These are phyloP conservation scores for Aureobasidium mangrovei DNA, from an alignment of 2,329 filamentous ascomycete species.

Conservation along the genomic window DNA sequence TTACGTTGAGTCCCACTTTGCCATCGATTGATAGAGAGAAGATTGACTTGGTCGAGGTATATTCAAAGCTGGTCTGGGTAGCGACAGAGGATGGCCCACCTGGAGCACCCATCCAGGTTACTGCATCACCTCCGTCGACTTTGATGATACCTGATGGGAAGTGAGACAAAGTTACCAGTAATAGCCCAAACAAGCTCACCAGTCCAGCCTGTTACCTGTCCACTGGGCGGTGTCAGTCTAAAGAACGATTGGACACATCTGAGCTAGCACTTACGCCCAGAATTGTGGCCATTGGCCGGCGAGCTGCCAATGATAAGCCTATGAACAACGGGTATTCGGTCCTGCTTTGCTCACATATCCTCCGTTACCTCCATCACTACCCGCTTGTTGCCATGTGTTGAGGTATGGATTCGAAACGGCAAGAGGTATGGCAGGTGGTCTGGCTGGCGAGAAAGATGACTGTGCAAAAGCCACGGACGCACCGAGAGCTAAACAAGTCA, in stretches of 20 bases:
- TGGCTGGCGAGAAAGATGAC: conserved; percentile 53
- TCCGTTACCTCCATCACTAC: conserved; percentile 52
- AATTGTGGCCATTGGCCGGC: conserved; percentile 61
- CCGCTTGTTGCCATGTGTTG: conserved; percentile 57
- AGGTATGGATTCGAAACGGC: conserved; percentile 69
- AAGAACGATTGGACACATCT: neutral
- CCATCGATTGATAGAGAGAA: conserved; percentile 58
- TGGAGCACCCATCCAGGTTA: conserved; percentile 60
- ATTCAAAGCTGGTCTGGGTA: conserved; percentile 55
- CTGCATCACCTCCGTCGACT: conserved; percentile 51
- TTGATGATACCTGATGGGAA: conserved; percentile 47
- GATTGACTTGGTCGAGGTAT: conserved; percentile 63
- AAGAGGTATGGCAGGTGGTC: conserved; percentile 58
- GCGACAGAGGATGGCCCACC: conserved; percentile 38
- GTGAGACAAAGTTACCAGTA: neutral
- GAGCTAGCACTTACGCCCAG: conserved; percentile 47
- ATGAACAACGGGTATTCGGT: neutral
- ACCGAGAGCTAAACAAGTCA: conserved; percentile 12
- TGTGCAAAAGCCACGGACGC: conserved; percentile 13
- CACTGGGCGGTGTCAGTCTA: conserved; percentile 10
- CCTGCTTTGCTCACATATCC: conserved; percentile 37
- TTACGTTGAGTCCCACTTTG: conserved; percentile 56
- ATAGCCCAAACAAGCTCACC: neutral
- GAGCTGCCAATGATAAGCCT: conserved; percentile 29
- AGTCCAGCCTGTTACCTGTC: conserved; percentile 18